A percentile compares a stretch with the other conserved stretches of the same genome.
phyloP scores from a whole-genome alignment of 352 stramenopile genomes.

The Phytophthora constricta region DNA sequence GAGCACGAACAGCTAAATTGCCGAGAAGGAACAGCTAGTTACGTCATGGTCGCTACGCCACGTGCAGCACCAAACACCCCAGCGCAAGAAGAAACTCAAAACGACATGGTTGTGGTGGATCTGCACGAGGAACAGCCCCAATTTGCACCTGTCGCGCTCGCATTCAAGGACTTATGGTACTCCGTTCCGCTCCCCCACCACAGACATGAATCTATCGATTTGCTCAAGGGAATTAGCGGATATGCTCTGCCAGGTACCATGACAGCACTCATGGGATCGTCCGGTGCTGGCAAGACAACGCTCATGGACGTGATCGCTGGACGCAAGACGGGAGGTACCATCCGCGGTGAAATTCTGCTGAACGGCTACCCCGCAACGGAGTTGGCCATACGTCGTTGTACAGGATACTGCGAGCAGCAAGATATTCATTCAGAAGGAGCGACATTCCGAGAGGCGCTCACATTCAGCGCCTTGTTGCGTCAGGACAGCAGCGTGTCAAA shows the following conservation, averaged over 20 bases:
- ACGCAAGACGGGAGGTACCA: slow-evolving; percentile 81
- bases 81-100: neutral
- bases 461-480: slow-evolving; percentile 85
- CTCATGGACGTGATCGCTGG: slow-evolving; percentile 70
- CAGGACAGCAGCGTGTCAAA: slow-evolving; percentile 39
- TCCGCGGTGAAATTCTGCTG: slow-evolving; percentile 57
- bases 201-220: slow-evolving; percentile 45
- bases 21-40: slow-evolving; percentile 12
- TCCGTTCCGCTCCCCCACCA: slow-evolving; percentile 28
- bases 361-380: slow-evolving; percentile 43
- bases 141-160: slow-evolving; percentile 37
- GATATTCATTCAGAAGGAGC: slow-evolving; percentile 35
- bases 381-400: slow-evolving; percentile 40
- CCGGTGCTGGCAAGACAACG: slow-evolving; percentile 79
- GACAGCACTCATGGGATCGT: slow-evolving; percentile 60
- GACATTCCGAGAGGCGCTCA: slow-evolving; percentile 87
- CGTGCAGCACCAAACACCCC: neutral
- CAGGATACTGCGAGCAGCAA: slow-evolving; percentile 38
- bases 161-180: slow-evolving; percentile 46
- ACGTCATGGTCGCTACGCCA: slow-evolving; percentile 25
- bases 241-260: slow-evolving; percentile 46
- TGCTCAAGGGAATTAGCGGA: slow-evolving; percentile 81
- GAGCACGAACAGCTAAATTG: slow-evolving; percentile 4
- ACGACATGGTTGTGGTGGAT: slow-evolving; percentile 19
- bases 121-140: slow-evolving; percentile 15